Percentiles rank a stretch among this genome's conserved stretches.
These are phyloP conservation scores for Ceratocystis alfenasii DNA, from an alignment of 2,329 filamentous ascomycete species.

Conservation along the genomic window DNA sequence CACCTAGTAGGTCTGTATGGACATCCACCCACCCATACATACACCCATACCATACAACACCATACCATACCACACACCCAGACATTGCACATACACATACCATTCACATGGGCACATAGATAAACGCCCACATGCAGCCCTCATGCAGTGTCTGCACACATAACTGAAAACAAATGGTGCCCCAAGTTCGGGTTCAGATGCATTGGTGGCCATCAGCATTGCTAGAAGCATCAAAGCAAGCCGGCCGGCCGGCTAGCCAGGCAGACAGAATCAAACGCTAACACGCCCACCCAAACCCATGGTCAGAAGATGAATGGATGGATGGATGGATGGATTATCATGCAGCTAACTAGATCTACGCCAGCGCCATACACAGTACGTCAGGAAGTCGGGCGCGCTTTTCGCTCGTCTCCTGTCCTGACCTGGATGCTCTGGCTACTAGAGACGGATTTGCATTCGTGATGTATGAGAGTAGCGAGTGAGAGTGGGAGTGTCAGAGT, in stretches of 20 bases:
- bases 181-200: not conserved
- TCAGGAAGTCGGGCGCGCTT: not conserved
- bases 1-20: not conserved
- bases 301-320: not conserved
- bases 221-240: no score
- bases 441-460: not conserved
- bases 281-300: not conserved
- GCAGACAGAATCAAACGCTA: not conserved
- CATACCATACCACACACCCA: not conserved
- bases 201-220: not conserved
- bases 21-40: not conserved
- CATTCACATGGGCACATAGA: no score
- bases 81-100: not conserved
- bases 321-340: not conserved
- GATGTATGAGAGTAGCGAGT: not conserved
- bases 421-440: not conserved
- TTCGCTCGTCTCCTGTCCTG: not conserved
- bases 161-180: no score
- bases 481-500: not conserved
- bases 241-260: no score
- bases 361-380: not conserved
- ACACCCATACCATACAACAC: not conserved
- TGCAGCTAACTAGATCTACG: slow-evolving; percentile 1
- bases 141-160: not conserved
- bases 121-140: not conserved